phyloP scores from a whole-genome alignment of 2,329 filamentous ascomycete genomes.

The Penicillium hesseltinei region DNA sequence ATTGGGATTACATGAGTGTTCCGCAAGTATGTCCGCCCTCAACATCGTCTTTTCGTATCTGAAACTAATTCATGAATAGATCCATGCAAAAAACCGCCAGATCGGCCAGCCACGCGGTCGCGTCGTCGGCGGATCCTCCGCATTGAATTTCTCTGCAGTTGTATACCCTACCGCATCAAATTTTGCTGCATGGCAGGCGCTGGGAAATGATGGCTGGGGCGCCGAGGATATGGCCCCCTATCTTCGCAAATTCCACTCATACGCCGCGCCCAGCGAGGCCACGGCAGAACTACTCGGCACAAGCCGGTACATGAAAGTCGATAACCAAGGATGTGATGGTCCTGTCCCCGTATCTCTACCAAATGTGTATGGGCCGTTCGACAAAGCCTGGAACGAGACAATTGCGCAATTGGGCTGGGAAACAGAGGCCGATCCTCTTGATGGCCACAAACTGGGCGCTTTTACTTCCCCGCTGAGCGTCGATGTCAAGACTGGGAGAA shows the following conservation, averaged over 20 bases:
- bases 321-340: constrained; percentile 18
- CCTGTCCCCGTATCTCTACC: constrained; percentile 27
- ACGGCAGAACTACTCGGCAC: constrained; percentile 12
- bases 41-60: neutral
- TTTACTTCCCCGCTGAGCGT: constrained; percentile 41
- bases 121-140: constrained; percentile 50
- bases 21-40: constrained; percentile 21
- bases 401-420: constrained; percentile 21
- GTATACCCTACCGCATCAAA: constrained; percentile 32
- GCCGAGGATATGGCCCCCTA: constrained; percentile 50
- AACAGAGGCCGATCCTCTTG: constrained; percentile 33
- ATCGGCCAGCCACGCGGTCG: constrained; percentile 49
- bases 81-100: constrained; percentile 39
- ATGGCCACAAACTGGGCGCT: constrained; percentile 39
- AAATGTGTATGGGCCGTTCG: constrained; percentile 32
- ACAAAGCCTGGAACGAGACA: constrained; percentile 26
- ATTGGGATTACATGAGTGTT: constrained; percentile 28
- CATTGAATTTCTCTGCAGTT: constrained; percentile 43
- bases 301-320: constrained; percentile 18
- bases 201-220: constrained; percentile 49
- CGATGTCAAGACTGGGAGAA: constrained; percentile 28
- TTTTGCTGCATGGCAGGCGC: constrained; percentile 46
- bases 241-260: constrained; percentile 45
- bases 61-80: constrained; percentile 5
- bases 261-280: constrained; percentile 28